Evolutionary conservation across 2,329 filamentous ascomycete species (phyloP).

Genomic region (Ustulina deusta): DNA sequence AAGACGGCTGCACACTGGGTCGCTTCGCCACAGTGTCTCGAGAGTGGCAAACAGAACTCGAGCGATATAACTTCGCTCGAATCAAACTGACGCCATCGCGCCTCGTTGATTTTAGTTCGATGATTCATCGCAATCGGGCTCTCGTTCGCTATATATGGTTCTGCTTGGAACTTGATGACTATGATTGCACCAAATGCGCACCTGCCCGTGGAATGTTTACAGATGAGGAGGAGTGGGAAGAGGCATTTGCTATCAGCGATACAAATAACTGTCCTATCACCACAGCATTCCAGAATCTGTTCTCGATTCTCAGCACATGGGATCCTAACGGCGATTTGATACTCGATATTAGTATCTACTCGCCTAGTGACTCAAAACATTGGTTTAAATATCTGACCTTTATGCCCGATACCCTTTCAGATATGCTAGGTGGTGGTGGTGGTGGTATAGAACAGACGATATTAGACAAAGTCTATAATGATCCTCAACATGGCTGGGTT

Average conservation of each 20-base stretch:
- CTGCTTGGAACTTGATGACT: slow-evolving; percentile 49
- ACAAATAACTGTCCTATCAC: slow-evolving; percentile 47
- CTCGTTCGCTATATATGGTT: slow-evolving; percentile 50
- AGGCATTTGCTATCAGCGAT: slow-evolving; percentile 39
- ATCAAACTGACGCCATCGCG: slow-evolving; percentile 40
- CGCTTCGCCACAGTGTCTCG: slow-evolving; percentile 27
- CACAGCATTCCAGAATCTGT: slow-evolving; percentile 49
- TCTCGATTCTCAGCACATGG: slow-evolving; percentile 51
- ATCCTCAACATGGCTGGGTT: slow-evolving; percentile 44
- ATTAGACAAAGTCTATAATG: slow-evolving; percentile 30
- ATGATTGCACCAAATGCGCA: slow-evolving; percentile 42
- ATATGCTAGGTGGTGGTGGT: slow-evolving; percentile 19
- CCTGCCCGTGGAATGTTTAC: not conserved
- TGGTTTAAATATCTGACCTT: slow-evolving; percentile 54
- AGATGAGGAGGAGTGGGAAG: slow-evolving; percentile 13
- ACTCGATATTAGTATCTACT: slow-evolving; percentile 56
- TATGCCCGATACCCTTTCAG: slow-evolving; percentile 42
- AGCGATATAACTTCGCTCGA: slow-evolving; percentile 16
- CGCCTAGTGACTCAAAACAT: slow-evolving; percentile 53
- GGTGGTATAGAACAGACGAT: slow-evolving; percentile 19
- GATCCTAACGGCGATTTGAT: slow-evolving; percentile 50
- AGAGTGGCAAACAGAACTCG: slow-evolving; percentile 19
- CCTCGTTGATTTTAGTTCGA: slow-evolving; percentile 46
- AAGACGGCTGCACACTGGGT: slow-evolving; percentile 20
- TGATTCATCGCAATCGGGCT: slow-evolving; percentile 48